Conservation (phyloP, 2,329 filamentous ascomycete genomes). For the Cyphellophora europaea region DNA sequence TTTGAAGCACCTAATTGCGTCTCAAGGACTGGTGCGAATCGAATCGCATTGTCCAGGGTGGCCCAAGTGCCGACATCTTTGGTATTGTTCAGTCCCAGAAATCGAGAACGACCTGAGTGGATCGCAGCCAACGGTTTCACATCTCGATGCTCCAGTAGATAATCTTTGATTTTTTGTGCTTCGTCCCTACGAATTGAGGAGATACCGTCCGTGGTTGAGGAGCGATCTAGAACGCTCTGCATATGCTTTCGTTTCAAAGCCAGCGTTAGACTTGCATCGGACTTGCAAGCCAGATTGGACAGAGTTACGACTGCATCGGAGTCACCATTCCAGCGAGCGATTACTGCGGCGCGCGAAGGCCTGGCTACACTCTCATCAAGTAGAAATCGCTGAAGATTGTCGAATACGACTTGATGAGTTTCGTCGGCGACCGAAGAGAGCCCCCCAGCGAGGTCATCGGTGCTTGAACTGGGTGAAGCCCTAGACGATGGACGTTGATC, state of each 20-base stretch:
- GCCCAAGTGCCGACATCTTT: conserved; percentile 35
- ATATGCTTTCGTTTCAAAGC: conserved; percentile 14
- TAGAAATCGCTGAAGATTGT: conserved; percentile 37
- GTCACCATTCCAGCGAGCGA: conserved; percentile 13
- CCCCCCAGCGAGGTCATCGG: neutral
- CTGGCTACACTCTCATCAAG: conserved; percentile 14
- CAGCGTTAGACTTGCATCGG: conserved; percentile 9
- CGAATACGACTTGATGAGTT: conserved; percentile 35
- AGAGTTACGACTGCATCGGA: conserved; percentile 20
- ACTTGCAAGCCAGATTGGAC: conserved; percentile 12
- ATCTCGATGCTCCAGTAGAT: conserved; percentile 34
- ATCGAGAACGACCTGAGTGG: conserved; percentile 36
- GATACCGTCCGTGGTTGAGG: conserved; percentile 1
- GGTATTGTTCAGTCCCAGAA: conserved; percentile 38
- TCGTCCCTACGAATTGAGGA: conserved; percentile 5
- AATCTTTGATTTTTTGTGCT: conserved; percentile 18
- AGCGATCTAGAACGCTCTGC: conserved; percentile 8
- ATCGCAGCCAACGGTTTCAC: conserved; percentile 38
- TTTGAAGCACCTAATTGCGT: conserved; percentile 16
- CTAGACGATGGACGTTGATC: neutral
- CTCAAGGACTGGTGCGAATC: conserved; percentile 21
- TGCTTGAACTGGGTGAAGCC: conserved; percentile 17
- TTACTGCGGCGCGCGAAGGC: conserved; percentile 19
- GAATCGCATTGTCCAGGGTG: conserved; percentile 38
- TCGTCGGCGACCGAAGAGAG: conserved; percentile 18